phyloP scores from a whole-genome alignment of 164 flowering plant species.

The Litsea cubeba region DNA sequence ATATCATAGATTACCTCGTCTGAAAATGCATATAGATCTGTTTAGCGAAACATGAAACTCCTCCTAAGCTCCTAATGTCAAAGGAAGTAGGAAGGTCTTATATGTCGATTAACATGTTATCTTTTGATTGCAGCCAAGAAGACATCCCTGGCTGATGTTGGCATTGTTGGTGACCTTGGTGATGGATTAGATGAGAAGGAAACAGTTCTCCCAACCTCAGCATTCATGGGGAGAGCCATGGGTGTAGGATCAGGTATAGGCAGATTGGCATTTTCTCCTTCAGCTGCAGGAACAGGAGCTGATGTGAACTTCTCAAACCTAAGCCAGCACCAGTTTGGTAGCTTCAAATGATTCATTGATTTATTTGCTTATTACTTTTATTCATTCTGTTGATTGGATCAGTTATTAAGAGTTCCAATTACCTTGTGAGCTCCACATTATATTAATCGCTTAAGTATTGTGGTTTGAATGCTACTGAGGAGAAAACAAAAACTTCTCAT shows the following conservation, averaged over 20 bases:
- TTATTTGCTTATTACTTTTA: too few species aligned
- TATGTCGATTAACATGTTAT: background rate
- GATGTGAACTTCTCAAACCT: constrained; percentile 63
- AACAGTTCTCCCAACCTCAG: constrained; percentile 47
- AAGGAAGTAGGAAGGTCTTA: background rate
- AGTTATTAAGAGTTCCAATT: background rate
- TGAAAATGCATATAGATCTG: background rate
- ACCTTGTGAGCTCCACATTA: background rate
- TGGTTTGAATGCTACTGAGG: background rate
- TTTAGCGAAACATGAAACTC: too few species aligned
- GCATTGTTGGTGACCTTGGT: constrained; percentile 71
- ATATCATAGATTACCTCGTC: background rate
- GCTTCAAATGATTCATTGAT: constrained; percentile 30
- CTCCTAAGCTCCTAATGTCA: background rate
- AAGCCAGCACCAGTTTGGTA: constrained; percentile 48
- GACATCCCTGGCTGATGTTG: constrained; percentile 75
- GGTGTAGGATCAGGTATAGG: constrained; percentile 67
- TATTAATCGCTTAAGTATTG: background rate
- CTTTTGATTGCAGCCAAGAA: constrained; percentile 65
- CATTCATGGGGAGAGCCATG: constrained; percentile 81
- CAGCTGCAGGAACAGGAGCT: constrained; percentile 25
- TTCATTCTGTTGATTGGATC: background rate
- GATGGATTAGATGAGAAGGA: constrained; percentile 69
- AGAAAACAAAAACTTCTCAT: too few species aligned
- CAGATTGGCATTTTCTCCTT: constrained; percentile 42